Percentiles rank a stretch among this genome's conserved stretches.
phyloP scores from a whole-genome alignment of 1,284 basidiomycete species.

The Cryptococcus sp. region DNA sequence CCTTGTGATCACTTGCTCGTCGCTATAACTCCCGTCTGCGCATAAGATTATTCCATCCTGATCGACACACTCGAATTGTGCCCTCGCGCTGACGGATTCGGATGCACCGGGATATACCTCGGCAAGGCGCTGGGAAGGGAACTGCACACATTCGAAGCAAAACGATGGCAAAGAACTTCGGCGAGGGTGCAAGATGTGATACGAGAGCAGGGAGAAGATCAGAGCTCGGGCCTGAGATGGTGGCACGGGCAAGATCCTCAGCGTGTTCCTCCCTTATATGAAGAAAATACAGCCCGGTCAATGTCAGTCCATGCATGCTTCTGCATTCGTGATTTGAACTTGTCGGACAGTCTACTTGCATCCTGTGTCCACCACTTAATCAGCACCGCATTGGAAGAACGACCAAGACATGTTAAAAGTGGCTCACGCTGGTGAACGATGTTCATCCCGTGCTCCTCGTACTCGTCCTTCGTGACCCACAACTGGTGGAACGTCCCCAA shows the following conservation, averaged over 20 bases:
- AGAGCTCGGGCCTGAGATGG: not conserved
- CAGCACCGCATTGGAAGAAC: not conserved
- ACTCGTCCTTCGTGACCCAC: conserved; percentile 89
- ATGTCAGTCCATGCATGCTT: not conserved
- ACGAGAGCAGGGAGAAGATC: no score
- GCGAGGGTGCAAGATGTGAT: no score
- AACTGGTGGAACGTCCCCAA: conserved; percentile 95
- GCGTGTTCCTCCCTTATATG: not conserved
- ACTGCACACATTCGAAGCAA: no score
- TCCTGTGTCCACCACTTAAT: not conserved
- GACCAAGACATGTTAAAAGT: not conserved
- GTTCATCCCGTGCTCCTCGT: conserved; percentile 60
- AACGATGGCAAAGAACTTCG: no score
- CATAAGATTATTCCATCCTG: no score
- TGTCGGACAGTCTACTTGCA: conserved; percentile 2
- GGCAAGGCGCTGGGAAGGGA: no score
- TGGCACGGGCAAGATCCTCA: not conserved
- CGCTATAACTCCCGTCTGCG: no score
- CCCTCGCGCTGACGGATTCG: no score
- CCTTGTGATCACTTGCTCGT: no score
- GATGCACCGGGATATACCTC: no score
- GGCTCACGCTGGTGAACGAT: conserved; percentile 49
- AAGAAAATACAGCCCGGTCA: not conserved
- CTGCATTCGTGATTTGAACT: not conserved
- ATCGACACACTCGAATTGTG: no score